Percentiles rank a stretch among this genome's conserved stretches.
Conservation (phyloP, 2,329 filamentous ascomycete genomes). For the Cladosporium sp. region DNA sequence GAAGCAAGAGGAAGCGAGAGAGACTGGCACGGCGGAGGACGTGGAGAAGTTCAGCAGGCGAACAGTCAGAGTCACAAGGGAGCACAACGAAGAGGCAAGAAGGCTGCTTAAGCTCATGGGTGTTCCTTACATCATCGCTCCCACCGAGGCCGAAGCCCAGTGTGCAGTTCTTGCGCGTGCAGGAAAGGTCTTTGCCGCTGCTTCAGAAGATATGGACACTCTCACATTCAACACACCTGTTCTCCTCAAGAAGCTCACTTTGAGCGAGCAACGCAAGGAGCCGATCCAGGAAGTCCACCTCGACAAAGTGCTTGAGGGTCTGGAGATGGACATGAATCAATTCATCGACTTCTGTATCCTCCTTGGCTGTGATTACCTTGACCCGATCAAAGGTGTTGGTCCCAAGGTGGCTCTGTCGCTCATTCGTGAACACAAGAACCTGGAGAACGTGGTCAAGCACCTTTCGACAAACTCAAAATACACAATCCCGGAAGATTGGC, state of each 20-base stretch:
- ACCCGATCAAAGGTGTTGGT: slow-evolving; percentile 91
- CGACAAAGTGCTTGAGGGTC: slow-evolving; percentile 77
- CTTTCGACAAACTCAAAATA: slow-evolving; percentile 78
- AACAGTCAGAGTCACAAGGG: slow-evolving; percentile 89
- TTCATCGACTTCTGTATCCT: slow-evolving; percentile 98
- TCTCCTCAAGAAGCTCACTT: slow-evolving; percentile 85
- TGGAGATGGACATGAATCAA: slow-evolving; percentile 82
- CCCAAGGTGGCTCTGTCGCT: slow-evolving; percentile 88
- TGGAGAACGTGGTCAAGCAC: slow-evolving; percentile 81
- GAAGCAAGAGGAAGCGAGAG: slow-evolving; percentile 88
- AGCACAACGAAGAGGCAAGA: slow-evolving; percentile 96
- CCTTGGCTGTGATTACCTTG: slow-evolving; percentile 94
- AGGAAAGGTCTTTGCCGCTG: slow-evolving; percentile 94
- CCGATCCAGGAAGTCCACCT: slow-evolving; percentile 94
- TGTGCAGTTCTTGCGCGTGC: slow-evolving; percentile 85
- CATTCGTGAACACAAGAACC: slow-evolving; percentile 82
- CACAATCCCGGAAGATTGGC: slow-evolving; percentile 91
- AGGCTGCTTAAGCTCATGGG: slow-evolving; percentile 90
- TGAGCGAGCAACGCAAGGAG: slow-evolving; percentile 95
- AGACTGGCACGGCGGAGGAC: slow-evolving; percentile 95
- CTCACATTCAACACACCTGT: slow-evolving; percentile 93
- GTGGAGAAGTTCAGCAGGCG: slow-evolving; percentile 94
- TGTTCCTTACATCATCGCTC: slow-evolving; percentile 88
- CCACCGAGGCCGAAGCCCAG: slow-evolving; percentile 95
- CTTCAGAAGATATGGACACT: slow-evolving; percentile 98